phyloP scores from a whole-genome alignment of 176 grass and related monocot species.

The Dendrocalamus sinicus region DNA sequence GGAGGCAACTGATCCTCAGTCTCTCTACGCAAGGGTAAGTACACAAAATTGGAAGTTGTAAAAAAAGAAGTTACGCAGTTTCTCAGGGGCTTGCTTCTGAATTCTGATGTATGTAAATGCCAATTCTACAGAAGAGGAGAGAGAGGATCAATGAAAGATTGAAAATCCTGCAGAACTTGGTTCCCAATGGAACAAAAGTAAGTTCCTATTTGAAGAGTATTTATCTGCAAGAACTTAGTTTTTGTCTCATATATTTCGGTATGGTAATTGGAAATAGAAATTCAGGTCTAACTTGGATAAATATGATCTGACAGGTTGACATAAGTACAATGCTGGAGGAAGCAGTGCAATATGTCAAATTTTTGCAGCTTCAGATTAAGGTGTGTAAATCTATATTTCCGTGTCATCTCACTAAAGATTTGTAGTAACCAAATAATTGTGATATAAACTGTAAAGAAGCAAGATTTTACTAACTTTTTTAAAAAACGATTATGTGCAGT shows the following conservation, averaged over 20 bases:
- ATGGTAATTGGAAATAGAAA: background rate
- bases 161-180: conserved; percentile 81
- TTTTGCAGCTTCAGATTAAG: conserved; percentile 97
- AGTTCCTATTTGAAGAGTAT: conserved; percentile 3
- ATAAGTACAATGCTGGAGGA: conserved; percentile 99
- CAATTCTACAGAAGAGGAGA: conserved; percentile 84
- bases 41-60: background rate
- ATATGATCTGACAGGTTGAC: conserved; percentile 73
- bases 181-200: conserved; percentile 97
- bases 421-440: background rate
- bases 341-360: conserved; percentile 90
- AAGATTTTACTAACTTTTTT: conserved; percentile 31
- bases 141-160: conserved; percentile 95
- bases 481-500: conserved; percentile 59
- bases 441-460: background rate
- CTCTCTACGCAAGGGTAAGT: conserved; percentile 90
- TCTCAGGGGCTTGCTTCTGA: conserved; percentile 18
- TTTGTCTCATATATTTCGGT: background rate
- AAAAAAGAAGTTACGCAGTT: background rate
- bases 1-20: conserved; percentile 75
- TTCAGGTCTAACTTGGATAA: conserved; percentile 22
- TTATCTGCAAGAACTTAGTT: conserved; percentile 18
- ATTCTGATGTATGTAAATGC: conserved; percentile 41
- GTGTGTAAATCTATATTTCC: conserved; percentile 43
- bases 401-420: background rate